Conservation (phyloP, 345 rosid genomes). For the Excoecaria agallocha region DNA sequence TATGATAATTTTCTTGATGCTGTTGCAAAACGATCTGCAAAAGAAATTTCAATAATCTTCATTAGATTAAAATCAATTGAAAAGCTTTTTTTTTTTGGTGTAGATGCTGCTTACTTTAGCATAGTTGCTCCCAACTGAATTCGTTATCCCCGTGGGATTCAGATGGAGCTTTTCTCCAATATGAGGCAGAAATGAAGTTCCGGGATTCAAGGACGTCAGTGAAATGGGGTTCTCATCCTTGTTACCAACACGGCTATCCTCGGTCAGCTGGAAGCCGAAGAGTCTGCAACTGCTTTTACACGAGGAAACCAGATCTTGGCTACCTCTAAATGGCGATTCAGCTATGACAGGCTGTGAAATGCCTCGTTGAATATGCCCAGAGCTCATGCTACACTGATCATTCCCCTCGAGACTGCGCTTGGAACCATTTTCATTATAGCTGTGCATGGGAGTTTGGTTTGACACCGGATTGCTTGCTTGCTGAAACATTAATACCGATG, state of each 20-base stretch:
- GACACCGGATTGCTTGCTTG: conserved; percentile 35
- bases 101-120: conserved; percentile 50
- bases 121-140: conserved; percentile 49
- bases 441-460: conserved; percentile 14
- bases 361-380: conserved; percentile 30
- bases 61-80: conserved; percentile 5
- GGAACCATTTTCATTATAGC: conserved; percentile 21
- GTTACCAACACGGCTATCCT: conserved; percentile 41
- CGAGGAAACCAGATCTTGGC: conserved; percentile 44
- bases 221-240: conserved; percentile 31
- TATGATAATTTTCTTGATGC: conserved; percentile 30
- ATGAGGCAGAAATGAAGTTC: conserved; percentile 39
- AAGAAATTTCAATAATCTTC: conserved; percentile 2
- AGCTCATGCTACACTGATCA: conserved; percentile 16
- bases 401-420: conserved; percentile 11
- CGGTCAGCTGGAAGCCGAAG: conserved; percentile 85
- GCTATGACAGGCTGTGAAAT: conserved; percentile 25
- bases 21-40: conserved; percentile 40
- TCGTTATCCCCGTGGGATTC: conserved; percentile 35
- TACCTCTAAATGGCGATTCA: conserved; percentile 27
- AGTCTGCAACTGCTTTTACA: conserved; percentile 84
- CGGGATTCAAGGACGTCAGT: conserved; percentile 30
- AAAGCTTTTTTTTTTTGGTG: not conserved
- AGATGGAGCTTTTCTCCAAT: conserved; percentile 49
- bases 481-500: conserved; percentile 69